Base-by-base conservation (phyloP, 1,139 yeast genomes). In the Yamadazyma dushanensis region DNA sequence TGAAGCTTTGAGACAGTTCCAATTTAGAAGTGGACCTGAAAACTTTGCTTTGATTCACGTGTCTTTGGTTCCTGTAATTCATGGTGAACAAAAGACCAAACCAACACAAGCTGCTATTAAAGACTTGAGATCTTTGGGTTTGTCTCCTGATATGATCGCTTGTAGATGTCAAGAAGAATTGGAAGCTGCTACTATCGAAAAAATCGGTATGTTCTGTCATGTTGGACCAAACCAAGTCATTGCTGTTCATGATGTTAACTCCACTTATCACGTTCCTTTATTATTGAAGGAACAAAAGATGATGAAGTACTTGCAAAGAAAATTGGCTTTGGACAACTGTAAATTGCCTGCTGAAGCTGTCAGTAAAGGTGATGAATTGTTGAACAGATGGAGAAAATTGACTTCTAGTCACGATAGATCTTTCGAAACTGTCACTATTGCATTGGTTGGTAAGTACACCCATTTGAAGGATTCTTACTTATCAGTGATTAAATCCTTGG, bases 31-130 rank as follows among this genome's bases (percentile, higher is more conserved):
- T 46, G 98, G 98, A 16, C 69, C 73, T 44, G 96, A 87, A 44
- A 92, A 87, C 69, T 92, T 94, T 66, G 96, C 97, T 13, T 75
- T 94, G 59, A 88, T 92, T 54, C 99, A 92, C 54, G 99, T 92
- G 39, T 90, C 97, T 32, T 75, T 92, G 50, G 97, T 92, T 30
- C 97, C 97, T 26, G 97, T 92, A 36, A 92, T 92, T 54, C 95
- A 89, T 50, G 98, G 97, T 43, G 99, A 92, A 70, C 96, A 92
- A 67, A 92, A 92, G 75, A 92, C 99, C 34, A 92, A 92, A 68
- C 99, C 99, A 40, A 92, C 99, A 8, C 99, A 92, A 70, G 98
- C 97, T 44, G 99, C 99, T 30, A 86, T 94, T 56, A 88, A 89
- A 62, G 98, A 92, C 61, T 77, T 92, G 64, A 83, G 99, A 68